A percentile compares a stretch with the other conserved stretches of the same genome.
phyloP scores from a whole-genome alignment of 2,329 filamentous ascomycete genomes.

The Fusarium piperis region DNA sequence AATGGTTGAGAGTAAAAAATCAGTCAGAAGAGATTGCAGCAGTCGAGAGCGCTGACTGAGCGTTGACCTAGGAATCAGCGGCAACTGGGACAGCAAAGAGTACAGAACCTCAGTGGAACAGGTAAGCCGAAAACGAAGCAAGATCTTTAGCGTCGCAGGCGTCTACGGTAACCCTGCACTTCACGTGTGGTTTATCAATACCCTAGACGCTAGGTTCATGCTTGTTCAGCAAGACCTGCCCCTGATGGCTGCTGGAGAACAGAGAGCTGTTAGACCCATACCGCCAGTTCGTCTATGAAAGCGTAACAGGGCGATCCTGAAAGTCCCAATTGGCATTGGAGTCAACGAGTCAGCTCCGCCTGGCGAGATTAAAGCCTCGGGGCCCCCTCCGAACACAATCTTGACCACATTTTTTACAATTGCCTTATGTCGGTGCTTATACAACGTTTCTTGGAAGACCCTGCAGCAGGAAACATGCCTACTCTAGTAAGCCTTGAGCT shows the following conservation, averaged over 20 bases:
- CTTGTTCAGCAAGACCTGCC: slow-evolving; percentile 24
- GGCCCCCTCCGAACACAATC: not conserved
- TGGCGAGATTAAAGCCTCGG: not conserved
- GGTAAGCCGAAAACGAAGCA: slow-evolving; percentile 17
- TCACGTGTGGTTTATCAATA: slow-evolving; percentile 26
- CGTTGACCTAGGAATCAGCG: slow-evolving; percentile 21
- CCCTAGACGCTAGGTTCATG: slow-evolving; percentile 18
- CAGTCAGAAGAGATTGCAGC: slow-evolving; percentile 45
- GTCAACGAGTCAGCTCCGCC: not conserved
- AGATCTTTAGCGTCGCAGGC: slow-evolving; percentile 25
- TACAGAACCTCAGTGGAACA: slow-evolving; percentile 20
- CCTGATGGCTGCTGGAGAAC: slow-evolving; percentile 15
- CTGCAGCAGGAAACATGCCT: not conserved
- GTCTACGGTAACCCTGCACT: slow-evolving; percentile 18
- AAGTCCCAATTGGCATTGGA: not conserved
- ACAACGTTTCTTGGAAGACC: not conserved
- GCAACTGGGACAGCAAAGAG: slow-evolving; percentile 9
- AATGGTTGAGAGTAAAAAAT: slow-evolving; percentile 43
- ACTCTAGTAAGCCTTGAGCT: not conserved
- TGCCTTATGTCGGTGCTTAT: too few species aligned
- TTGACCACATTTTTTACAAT: not conserved
- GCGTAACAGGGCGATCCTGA: not conserved
- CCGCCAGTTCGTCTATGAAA: slow-evolving; percentile 2
- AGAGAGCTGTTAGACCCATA: not conserved
- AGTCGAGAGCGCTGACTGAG: slow-evolving; percentile 44